phyloP scores from a whole-genome alignment of 2,329 filamentous ascomycete species.

The Emmonsia crescens region DNA sequence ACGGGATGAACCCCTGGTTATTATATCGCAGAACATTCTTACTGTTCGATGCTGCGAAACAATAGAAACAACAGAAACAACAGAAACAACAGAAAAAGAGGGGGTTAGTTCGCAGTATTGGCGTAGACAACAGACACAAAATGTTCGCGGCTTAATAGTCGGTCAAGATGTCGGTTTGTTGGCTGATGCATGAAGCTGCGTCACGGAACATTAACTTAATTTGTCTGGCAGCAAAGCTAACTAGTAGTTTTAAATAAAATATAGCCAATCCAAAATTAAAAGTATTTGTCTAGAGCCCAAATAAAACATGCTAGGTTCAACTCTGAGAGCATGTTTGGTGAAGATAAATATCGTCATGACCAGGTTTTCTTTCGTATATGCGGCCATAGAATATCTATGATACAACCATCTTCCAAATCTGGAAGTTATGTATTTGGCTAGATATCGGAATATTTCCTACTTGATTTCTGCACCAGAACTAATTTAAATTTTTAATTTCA shows the following conservation, averaged over 20 bases:
- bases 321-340: too few relatives aligned
- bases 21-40: background rate
- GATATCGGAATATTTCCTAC: background rate
- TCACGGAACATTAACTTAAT: too few relatives aligned
- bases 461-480: background rate
- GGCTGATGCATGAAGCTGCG: too few relatives aligned
- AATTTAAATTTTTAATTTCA: too few relatives aligned
- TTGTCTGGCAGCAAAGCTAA: too few relatives aligned
- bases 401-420: background rate
- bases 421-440: background rate
- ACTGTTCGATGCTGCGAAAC: background rate
- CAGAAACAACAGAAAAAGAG: background rate
- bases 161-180: too few relatives aligned
- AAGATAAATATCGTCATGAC: background rate
- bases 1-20: too few relatives aligned
- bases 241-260: too few relatives aligned
- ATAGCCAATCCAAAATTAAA: too few relatives aligned
- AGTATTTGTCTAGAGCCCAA: background rate
- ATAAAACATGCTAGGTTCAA: background rate
- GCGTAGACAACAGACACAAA: too few relatives aligned
- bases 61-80: background rate
- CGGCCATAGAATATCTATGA: background rate
- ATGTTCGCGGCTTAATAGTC: too few relatives aligned
- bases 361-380: background rate
- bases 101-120: background rate